Evolutionary conservation across 371 early-diverging fungal species (phyloP).

Genomic region (Blastocladiella emersonii): DNA sequence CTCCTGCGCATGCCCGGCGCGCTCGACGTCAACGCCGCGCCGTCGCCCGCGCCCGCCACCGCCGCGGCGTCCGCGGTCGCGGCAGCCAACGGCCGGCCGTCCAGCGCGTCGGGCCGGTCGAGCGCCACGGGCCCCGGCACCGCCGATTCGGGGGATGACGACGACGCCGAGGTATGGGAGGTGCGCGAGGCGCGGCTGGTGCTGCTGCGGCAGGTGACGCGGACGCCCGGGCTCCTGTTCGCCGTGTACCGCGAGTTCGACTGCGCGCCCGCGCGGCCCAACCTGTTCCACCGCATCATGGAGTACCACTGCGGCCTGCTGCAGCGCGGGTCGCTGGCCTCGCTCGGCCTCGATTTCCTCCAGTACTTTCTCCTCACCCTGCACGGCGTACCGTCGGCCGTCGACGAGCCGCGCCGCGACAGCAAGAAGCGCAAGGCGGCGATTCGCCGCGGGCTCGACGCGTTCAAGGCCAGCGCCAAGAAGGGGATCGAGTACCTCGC

Average conservation of each 20-base stretch:
- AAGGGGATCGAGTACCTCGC: not conserved
- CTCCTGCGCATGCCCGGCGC: not conserved
- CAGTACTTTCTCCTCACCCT: not conserved
- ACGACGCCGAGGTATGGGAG: not conserved
- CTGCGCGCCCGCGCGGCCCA: not conserved
- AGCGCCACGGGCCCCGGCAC: too few relatives aligned
- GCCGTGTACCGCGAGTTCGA: not conserved
- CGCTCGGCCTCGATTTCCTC: not conserved
- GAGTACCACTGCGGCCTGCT: not conserved
- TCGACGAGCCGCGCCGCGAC: not conserved
- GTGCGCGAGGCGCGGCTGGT: not conserved
- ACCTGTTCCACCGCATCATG: not conserved
- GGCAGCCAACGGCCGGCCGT: too few relatives aligned
- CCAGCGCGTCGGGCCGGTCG: too few relatives aligned
- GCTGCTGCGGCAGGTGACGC: not conserved
- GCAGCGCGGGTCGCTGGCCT: not conserved
- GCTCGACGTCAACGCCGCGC: too few relatives aligned
- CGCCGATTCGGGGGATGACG: too few relatives aligned
- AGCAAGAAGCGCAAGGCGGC: not conserved
- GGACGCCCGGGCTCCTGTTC: not conserved
- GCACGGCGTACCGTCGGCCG: not conserved
- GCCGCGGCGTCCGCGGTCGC: too few relatives aligned
- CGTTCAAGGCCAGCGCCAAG: not conserved
- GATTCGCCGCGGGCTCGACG: not conserved
- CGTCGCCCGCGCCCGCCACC: not conserved